Conservation (phyloP, 805 yeast genomes). For the Spathaspora girioi region DNA sequence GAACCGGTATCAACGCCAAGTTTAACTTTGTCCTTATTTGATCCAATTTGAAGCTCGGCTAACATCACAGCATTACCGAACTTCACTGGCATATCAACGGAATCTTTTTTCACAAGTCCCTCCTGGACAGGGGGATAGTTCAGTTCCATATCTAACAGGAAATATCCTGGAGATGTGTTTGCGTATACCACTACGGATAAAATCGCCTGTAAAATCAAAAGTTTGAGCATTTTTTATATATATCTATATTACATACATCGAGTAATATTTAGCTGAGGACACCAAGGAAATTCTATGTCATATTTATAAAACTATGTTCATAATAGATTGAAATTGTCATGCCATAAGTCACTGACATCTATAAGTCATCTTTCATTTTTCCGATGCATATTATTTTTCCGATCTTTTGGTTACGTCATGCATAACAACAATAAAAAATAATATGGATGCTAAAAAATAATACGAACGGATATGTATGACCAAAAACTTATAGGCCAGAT, state of each 20-base stretch:
- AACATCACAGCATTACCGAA: conserved; percentile 26
- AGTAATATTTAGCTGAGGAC: too few species aligned
- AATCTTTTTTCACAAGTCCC: neutral
- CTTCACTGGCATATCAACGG: conserved; percentile 11
- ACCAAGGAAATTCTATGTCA: neutral
- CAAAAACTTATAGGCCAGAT: too few species aligned
- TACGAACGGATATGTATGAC: too few species aligned
- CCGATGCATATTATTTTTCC: too few species aligned
- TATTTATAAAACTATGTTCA: too few species aligned
- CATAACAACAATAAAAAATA: too few species aligned
- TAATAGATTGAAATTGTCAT: too few species aligned
- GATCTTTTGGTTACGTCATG: too few species aligned
- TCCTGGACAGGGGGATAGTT: neutral
- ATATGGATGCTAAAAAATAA: too few species aligned
- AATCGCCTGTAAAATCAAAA: neutral
- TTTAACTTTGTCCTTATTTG: conserved; percentile 20
- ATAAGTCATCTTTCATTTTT: too few species aligned
- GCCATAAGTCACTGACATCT: too few species aligned
- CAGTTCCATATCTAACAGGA: neutral
- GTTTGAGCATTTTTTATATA: neutral
- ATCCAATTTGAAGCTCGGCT: conserved; percentile 25
- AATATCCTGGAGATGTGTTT: neutral
- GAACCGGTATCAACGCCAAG: conserved; percentile 41
- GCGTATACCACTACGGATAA: neutral
- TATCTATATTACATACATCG: too few species aligned